Percentiles rank a stretch among this genome's conserved stretches.
Evolutionary conservation across 805 yeast species (phyloP).

Genomic region (Monosporozyma yasuniensis): DNA sequence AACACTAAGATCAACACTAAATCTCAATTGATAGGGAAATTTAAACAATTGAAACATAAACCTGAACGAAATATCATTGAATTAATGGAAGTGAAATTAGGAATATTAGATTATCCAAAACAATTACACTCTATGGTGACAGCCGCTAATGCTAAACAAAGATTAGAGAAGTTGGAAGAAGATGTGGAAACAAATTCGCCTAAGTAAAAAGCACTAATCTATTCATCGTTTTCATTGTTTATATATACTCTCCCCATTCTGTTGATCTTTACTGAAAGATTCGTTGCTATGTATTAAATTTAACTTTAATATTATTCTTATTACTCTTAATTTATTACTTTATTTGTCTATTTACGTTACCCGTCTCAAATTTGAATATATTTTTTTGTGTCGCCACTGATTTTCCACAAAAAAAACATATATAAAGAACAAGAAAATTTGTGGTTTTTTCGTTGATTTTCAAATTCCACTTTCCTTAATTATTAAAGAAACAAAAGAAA

Average conservation of each 20-base stretch:
- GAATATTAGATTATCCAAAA: slow-evolving; percentile 55
- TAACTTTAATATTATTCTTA: background rate
- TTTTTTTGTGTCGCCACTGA: no score
- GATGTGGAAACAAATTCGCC: no score
- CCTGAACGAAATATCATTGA: slow-evolving; percentile 34
- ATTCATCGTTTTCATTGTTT: background rate
- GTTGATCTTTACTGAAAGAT: background rate
- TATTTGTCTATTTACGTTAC: background rate
- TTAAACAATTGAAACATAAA: slow-evolving; percentile 31
- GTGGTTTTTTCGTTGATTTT: background rate
- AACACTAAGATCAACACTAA: slow-evolving; percentile 32
- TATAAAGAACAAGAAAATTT: background rate
- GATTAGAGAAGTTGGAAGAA: background rate
- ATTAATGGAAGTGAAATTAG: slow-evolving; percentile 53
- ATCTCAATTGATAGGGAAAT: slow-evolving; percentile 32
- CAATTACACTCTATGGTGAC: slow-evolving; percentile 41
- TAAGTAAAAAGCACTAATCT: no score
- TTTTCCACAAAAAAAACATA: background rate
- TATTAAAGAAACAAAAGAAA: background rate
- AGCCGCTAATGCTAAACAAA: slow-evolving; percentile 7
- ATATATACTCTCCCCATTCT: background rate
- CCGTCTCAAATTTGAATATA: no score
- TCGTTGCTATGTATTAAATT: background rate
- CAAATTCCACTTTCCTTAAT: background rate
- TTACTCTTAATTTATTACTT: background rate